phyloP scores from a whole-genome alignment of 1,284 basidiomycete species.

The Cystobasidiaceae sp. region DNA sequence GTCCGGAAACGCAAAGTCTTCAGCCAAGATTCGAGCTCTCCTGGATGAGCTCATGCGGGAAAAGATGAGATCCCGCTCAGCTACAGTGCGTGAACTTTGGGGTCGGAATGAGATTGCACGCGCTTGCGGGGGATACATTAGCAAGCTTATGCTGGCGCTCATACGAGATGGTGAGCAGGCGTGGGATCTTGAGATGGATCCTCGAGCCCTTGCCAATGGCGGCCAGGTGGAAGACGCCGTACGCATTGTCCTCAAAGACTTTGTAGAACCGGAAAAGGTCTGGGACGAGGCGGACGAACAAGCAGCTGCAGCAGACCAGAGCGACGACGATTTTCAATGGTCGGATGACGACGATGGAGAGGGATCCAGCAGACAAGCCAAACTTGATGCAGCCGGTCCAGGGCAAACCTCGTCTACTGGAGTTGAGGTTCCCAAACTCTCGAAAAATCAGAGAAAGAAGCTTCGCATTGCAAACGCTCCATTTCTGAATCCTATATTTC shows the following conservation, averaged over 20 bases:
- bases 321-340: too few species aligned
- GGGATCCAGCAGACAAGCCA: too few species aligned
- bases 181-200: conserved; percentile 19
- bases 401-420: too few species aligned
- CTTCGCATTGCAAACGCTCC: too few species aligned
- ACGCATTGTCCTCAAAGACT: conserved; percentile 11
- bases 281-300: too few species aligned
- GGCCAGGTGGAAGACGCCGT: conserved; percentile 23
- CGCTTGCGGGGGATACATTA: conserved; percentile 31
- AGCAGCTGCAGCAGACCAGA: too few species aligned
- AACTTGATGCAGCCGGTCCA: too few species aligned
- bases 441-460: too few species aligned
- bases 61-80: conserved; percentile 5
- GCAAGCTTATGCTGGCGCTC: conserved; percentile 27
- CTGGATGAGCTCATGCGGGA: conserved; percentile 28
- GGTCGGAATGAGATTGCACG: conserved; percentile 17
- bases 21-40: background rate
- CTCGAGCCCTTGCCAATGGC: background rate
- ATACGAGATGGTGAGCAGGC: background rate
- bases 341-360: too few species aligned
- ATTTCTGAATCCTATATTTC: background rate
- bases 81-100: conserved; percentile 20
- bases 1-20: conserved; percentile 10
- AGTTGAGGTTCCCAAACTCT: too few species aligned
- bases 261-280: conserved; percentile 14